Conservation (phyloP, 1,284 basidiomycete genomes). For the Puccinia coronata region DNA sequence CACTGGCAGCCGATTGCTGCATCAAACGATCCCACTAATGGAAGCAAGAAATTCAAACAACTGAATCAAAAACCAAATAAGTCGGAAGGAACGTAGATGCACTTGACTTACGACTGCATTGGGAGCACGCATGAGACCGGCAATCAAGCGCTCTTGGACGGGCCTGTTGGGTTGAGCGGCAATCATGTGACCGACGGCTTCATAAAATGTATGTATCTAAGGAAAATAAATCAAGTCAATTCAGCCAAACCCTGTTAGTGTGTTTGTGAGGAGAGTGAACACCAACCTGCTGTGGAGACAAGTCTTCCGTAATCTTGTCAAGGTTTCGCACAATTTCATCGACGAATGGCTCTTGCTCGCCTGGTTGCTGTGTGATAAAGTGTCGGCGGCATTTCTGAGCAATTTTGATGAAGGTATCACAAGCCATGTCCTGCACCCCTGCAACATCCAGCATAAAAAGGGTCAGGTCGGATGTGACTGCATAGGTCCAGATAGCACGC, state of each 20-base stretch:
- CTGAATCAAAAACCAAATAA: neutral
- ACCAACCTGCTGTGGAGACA: slow-evolving; percentile 86
- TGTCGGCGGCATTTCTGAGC: slow-evolving; percentile 97
- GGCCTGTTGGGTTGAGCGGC: slow-evolving; percentile 97
- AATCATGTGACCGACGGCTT: slow-evolving; percentile 99
- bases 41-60: neutral
- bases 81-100: neutral
- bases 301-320: slow-evolving; percentile 91
- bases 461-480: neutral
- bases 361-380: slow-evolving; percentile 98
- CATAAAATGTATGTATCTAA: slow-evolving; percentile 61
- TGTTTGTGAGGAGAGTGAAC: neutral
- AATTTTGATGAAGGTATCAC: slow-evolving; percentile 99
- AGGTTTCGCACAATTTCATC: slow-evolving; percentile 93
- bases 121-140: slow-evolving; percentile 93
- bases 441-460: neutral
- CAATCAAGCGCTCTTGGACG: slow-evolving; percentile 91
- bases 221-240: slow-evolving; percentile 55
- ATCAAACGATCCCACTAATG: slow-evolving; percentile 85
- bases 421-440: slow-evolving; percentile 97
- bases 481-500: neutral
- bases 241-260: slow-evolving; percentile 41
- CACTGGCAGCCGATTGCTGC: slow-evolving; percentile 89
- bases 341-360: slow-evolving; percentile 95
- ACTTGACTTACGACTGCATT: slow-evolving; percentile 70